phyloP scores from a whole-genome alignment of 805 yeast genomes.

The Tetrapisispora nanseiensis region DNA sequence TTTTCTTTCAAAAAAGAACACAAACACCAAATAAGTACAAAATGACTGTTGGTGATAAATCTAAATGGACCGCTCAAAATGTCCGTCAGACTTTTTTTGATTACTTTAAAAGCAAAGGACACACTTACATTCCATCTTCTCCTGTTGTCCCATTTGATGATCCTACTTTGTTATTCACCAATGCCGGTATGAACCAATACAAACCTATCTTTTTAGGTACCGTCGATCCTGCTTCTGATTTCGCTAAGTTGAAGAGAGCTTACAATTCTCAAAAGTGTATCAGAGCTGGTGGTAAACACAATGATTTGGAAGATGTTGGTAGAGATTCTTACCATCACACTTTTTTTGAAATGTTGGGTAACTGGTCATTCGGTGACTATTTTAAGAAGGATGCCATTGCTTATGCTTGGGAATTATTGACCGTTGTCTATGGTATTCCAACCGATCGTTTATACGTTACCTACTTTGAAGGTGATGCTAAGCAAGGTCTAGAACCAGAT shows the following conservation, averaged over 20 bases:
- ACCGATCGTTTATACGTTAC: conserved; percentile 83
- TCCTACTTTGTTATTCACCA: conserved; percentile 91
- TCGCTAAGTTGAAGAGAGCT: conserved; percentile 77
- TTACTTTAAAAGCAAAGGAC: conserved; percentile 59
- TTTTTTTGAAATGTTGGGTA: conserved; percentile 97
- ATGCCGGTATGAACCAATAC: conserved; percentile 99
- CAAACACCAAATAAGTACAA: no score
- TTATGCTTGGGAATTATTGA: conserved; percentile 86
- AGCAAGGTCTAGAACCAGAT: conserved; percentile 81
- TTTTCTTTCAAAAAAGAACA: no score
- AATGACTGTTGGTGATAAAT: conserved; percentile 29
- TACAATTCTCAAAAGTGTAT: conserved; percentile 96
- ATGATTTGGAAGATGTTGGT: conserved; percentile 97
- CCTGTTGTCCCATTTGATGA: conserved; percentile 97
- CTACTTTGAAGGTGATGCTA: conserved; percentile 88
- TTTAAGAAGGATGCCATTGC: conserved; percentile 89
- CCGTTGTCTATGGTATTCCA: conserved; percentile 72
- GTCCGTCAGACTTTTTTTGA: conserved; percentile 80
- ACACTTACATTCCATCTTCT: conserved; percentile 82
- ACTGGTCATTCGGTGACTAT: conserved; percentile 99
- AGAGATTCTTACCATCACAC: conserved; percentile 97
- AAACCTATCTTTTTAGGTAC: conserved; percentile 96
- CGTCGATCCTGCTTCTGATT: conserved; percentile 87
- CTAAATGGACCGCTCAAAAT: conserved; percentile 41
- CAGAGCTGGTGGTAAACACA: conserved; percentile 99